Evolutionary conservation across 164 flowering plant genomes (phyloP), one percentile per base, ranked within the genome.

Genomic region (Euptelea pleiosperma): DNA sequence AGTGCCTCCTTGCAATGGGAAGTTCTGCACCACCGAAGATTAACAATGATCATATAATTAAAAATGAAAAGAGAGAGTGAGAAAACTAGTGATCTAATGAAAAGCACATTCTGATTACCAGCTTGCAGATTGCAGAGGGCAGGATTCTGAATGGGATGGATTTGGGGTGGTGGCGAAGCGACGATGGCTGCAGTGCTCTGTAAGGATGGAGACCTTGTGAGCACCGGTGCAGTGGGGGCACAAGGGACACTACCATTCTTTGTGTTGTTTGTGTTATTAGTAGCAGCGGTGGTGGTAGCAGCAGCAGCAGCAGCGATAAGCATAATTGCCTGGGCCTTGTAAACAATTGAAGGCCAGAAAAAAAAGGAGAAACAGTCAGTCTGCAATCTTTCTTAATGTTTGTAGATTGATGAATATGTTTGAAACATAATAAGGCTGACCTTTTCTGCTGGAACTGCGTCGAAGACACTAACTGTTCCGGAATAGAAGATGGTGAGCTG

Each of bases 1-100:
- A 79, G 54, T 79, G 80, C 44, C 77, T 76, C 73, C 80, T 79
- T 46, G 83, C 77, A 60, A 76, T 66, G 24, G 83, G 83, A 35
- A 79, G 62, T 37, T 74, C 83, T 79, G 64, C 52, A 61, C 25
- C 60, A 66, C 37, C 6, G 14, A 8, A 34, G 8, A 60, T 22
- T 8, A 5, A 52, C 24, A 31, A 5, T 55, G 25, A 16, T 8
- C n/a, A 25, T 1, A 34, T 15, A 14, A 24, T 55, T 2, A 16
- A 12, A 37, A 35, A 31, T 6, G 16, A 15, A 46, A 60, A 53
- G 12, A 48, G n/a, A 50, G 5, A 37, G 21, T n/a, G 7, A 59
- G 0, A 26, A 3, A 22, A 15, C 11, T 12, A 25, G n/a, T 4
- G 10, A 16, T 43, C 25, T 12, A 26, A 55, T 39, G 59, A 18